These are phyloP conservation scores for Candida argentea DNA, from an alignment of 805 yeast genomes.

Conservation along the genomic window DNA sequence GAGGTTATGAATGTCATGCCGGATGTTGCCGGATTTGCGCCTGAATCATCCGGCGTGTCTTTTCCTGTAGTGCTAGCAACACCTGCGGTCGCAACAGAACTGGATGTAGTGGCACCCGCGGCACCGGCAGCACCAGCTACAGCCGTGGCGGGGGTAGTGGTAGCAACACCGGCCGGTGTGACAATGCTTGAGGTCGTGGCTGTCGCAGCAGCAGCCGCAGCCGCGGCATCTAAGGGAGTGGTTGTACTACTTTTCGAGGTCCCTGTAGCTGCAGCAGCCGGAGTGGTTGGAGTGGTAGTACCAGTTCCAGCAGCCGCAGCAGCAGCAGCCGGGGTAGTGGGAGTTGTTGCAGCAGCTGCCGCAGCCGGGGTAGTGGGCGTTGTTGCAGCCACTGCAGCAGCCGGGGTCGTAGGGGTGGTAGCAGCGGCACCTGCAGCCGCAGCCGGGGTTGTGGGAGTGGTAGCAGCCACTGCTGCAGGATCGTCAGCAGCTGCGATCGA, in stretches of 20 bases:
- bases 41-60: conserved; percentile 7
- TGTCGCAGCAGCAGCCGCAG: conserved; percentile 9
- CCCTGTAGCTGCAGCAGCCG: conserved; percentile 10
- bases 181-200: conserved; percentile 8
- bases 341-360: conserved; percentile 3
- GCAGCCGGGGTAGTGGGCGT: conserved; percentile 7
- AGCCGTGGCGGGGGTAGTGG: conserved; percentile 8
- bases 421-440: conserved; percentile 4
- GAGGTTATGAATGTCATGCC: conserved; percentile 22
- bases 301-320: conserved; percentile 9
- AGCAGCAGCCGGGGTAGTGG: conserved; percentile 4
- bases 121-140: conserved; percentile 6
- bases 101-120: conserved; percentile 5
- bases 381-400: conserved; percentile 7
- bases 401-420: conserved; percentile 7
- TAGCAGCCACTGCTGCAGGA: conserved; percentile 6
- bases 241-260: conserved; percentile 10
- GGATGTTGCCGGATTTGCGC: conserved; percentile 14
- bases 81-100: conserved; percentile 5
- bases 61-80: conserved; percentile 6
- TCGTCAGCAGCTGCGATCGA: conserved; percentile 6
- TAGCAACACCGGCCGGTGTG: conserved; percentile 6
- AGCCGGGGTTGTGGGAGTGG: conserved; percentile 2
- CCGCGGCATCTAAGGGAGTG: conserved; percentile 9
- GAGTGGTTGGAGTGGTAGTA: conserved; percentile 10